Conservation (phyloP, 805 yeast species). For the Scheffersomyces ergatensis region DNA sequence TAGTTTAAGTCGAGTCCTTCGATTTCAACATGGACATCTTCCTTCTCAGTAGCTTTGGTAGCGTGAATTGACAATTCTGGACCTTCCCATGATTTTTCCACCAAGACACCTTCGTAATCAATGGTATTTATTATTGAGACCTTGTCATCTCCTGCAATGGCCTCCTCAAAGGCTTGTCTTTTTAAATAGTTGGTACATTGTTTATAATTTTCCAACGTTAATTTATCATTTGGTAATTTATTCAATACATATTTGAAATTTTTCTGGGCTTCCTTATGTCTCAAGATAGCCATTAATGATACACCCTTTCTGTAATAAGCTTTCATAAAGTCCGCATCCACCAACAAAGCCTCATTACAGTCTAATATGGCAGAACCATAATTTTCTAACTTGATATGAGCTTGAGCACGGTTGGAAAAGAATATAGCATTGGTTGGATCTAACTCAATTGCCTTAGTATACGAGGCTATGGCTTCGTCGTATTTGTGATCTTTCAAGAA, state of each 20-base stretch:
- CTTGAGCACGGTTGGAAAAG: slow-evolving; percentile 87
- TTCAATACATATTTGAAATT: slow-evolving; percentile 66
- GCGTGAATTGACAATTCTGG: slow-evolving; percentile 46
- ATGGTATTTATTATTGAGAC: slow-evolving; percentile 45
- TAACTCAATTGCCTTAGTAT: slow-evolving; percentile 71
- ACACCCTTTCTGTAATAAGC: slow-evolving; percentile 87
- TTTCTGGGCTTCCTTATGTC: slow-evolving; percentile 68
- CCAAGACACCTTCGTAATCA: slow-evolving; percentile 45
- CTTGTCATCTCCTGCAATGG: slow-evolving; percentile 74
- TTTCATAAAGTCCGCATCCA: slow-evolving; percentile 68
- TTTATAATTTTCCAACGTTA: slow-evolving; percentile 59
- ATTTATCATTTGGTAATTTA: slow-evolving; percentile 64
- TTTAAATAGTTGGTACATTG: slow-evolving; percentile 67
- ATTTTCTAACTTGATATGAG: slow-evolving; percentile 79
- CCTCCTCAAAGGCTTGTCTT: slow-evolving; percentile 77
- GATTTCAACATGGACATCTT: slow-evolving; percentile 26
- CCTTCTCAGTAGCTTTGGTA: slow-evolving; percentile 15
- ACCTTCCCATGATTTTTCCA: slow-evolving; percentile 61
- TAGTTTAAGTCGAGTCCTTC: slow-evolving; percentile 50
- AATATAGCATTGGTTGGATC: slow-evolving; percentile 60
- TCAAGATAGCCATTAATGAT: slow-evolving; percentile 70
- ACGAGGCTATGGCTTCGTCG: slow-evolving; percentile 62
- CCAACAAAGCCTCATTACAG: slow-evolving; percentile 64
- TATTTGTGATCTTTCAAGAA: slow-evolving; percentile 65
- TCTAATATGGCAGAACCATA: slow-evolving; percentile 85